phyloP scores from a whole-genome alignment of 192 early-diverging fungal species.

The Helicostylum pulchrum region DNA sequence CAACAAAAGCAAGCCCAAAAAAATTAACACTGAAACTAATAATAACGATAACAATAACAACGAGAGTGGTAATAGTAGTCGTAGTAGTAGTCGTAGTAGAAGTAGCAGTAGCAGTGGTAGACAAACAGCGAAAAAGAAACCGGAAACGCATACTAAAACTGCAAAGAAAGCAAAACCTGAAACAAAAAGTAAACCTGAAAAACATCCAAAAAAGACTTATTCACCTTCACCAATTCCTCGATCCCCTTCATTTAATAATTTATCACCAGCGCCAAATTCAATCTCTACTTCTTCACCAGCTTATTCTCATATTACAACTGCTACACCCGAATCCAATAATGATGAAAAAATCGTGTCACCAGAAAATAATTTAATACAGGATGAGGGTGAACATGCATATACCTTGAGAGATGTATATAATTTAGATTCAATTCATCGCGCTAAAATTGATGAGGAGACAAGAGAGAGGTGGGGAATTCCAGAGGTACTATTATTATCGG shows the following conservation, averaged over 20 bases:
- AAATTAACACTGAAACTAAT: too few relatives aligned
- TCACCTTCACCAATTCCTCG: too few relatives aligned
- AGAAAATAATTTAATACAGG: background rate
- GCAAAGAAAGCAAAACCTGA: too few relatives aligned
- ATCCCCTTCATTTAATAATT: background rate
- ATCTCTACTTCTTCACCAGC: slow-evolving; percentile 5
- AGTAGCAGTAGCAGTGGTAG: too few relatives aligned
- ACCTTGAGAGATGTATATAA: slow-evolving; percentile 12
- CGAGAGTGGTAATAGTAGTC: too few relatives aligned
- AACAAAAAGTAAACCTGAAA: too few relatives aligned
- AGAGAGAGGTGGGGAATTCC: slow-evolving; percentile 24
- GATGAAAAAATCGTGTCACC: slow-evolving; percentile 6
- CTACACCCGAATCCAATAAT: background rate
- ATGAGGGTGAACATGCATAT: slow-evolving; percentile 16
- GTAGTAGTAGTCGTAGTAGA: too few relatives aligned
- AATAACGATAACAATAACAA: background rate
- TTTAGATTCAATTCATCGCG: slow-evolving; percentile 19
- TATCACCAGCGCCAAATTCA: background rate
- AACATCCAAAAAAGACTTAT: too few relatives aligned
- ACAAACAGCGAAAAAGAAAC: too few relatives aligned
- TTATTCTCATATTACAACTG: background rate
- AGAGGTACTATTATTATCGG: background rate
- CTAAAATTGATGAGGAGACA: slow-evolving; percentile 11
- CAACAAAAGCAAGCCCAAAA: background rate
- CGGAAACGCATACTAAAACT: too few relatives aligned